Percentiles rank a stretch among this genome's conserved stretches.
These are phyloP conservation scores for Tylopilus felleus DNA, from an alignment of 768 basidiomycete species.

Conservation along the genomic window DNA sequence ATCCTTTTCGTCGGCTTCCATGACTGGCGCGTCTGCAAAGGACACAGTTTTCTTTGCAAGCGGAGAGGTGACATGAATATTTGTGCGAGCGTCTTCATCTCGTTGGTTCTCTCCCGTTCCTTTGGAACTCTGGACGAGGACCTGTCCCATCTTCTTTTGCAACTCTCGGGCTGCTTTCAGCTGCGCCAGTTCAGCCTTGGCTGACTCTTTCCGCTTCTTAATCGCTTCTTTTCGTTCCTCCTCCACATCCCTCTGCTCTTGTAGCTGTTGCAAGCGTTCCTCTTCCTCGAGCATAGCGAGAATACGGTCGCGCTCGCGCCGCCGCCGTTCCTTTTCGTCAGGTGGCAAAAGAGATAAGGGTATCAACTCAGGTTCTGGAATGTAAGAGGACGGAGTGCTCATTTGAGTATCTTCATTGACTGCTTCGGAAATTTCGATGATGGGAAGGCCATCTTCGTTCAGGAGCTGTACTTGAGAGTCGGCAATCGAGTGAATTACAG, in stretches of 20 bases:
- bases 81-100: slow-evolving; percentile 26
- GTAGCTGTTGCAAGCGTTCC: slow-evolving; percentile 47
- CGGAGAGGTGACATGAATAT: slow-evolving; percentile 29
- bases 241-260: slow-evolving; percentile 38
- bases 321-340: slow-evolving; percentile 46
- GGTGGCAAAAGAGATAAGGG: slow-evolving; percentile 45
- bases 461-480: slow-evolving; percentile 44
- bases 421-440: slow-evolving; percentile 73
- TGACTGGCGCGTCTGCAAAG: slow-evolving; percentile 48
- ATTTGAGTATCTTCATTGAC: slow-evolving; percentile 26
- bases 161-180: slow-evolving; percentile 44
- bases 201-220: slow-evolving; percentile 49
- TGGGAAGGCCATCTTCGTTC: slow-evolving; percentile 77
- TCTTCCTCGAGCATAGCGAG: slow-evolving; percentile 71
- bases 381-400: slow-evolving; percentile 12
- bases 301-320: slow-evolving; percentile 59
- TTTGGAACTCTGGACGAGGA: slow-evolving; percentile 46
- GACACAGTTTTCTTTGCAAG: slow-evolving; percentile 59
- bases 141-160: slow-evolving; percentile 78
- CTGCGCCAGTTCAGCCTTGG: slow-evolving; percentile 39
- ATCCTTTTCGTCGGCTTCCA: slow-evolving; percentile 17
- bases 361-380: slow-evolving; percentile 44
- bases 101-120: slow-evolving; percentile 34
- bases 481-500: slow-evolving; percentile 20
- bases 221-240: slow-evolving; percentile 46